Evolutionary conservation across 768 basidiomycete species (phyloP), one percentile per base, ranked within the genome.

Genomic region (Russula griseocarnosa): DNA sequence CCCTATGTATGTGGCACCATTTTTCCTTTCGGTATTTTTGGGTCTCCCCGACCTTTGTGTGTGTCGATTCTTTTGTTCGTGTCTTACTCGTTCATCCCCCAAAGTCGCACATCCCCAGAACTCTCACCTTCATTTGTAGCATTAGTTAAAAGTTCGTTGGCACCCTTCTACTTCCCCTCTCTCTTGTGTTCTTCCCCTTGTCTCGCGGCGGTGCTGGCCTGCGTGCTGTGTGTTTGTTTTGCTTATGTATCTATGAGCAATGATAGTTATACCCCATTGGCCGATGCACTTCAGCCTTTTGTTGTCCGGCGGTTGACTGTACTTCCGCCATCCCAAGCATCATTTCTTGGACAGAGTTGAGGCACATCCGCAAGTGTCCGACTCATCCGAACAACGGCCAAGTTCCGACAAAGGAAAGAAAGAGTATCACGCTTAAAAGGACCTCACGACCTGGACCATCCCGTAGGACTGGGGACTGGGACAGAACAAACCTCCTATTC

Each of bases 71-170:
- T 62, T 55, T 55, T 28, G 59, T 61, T 61, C 36, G 42, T 47
- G 52, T 42, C 5, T 36, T 26, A 34, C 6, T 46, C 24, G 26
- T 55, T 36, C 36, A 50, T 49, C 54, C 11, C 53, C 26, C 44
- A 46, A 46, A 46, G 44, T 46, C 44, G n/a, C 11, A 10, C 44
- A 46, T n/a, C 4, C 10, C n/a, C 20, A 11, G 11, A 55, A 55
- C 61, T 62, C 34, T 62, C 63, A 59, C 63, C 20, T 59, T 64
- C 63, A 64, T 64, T 63, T 64, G 63, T 64, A 64, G 63, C 63
- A 55, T 55, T 64, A 64, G 63, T 64, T 58, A 50, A 64, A 64
- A 60, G 52, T 63, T 46, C 30, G 44, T 47, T 54, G 36, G 58
- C 53, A 59, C 63, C 53, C 30, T 26, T 42, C 52, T 30, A n/a